A percentile compares a stretch with the other conserved stretches of the same genome.
Evolutionary conservation across 2,329 filamentous ascomycete species (phyloP).

Genomic region (Aspergillus vadensis): DNA sequence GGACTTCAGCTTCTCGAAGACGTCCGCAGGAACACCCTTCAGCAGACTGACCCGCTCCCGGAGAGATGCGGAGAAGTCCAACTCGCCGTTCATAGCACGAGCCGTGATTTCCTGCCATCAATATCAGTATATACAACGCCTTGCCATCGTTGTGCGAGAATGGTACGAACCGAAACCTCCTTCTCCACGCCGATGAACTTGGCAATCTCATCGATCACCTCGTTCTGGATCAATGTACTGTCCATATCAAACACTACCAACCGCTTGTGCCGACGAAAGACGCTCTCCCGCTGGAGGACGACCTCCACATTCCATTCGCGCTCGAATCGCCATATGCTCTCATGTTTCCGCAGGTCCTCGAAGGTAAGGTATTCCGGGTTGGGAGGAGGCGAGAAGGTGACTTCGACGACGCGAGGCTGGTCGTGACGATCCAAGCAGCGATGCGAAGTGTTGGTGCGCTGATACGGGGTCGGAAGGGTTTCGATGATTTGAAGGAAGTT

Average conservation of each 20-base stretch:
- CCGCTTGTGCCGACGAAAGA: conserved; percentile 77
- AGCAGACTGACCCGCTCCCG: conserved; percentile 78
- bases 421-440: conserved; percentile 51
- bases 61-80: conserved; percentile 86
- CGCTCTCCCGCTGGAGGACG: conserved; percentile 70
- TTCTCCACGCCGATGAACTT: conserved; percentile 79
- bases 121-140: conserved; percentile 10
- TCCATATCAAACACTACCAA: conserved; percentile 99
- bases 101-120: conserved; percentile 71
- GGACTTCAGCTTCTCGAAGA: conserved; percentile 76
- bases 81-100: conserved; percentile 91
- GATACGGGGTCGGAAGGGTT: conserved; percentile 51
- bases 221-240: conserved; percentile 92
- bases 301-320: conserved; percentile 87
- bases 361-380: conserved; percentile 56
- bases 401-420: conserved; percentile 55
- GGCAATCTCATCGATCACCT: conserved; percentile 95
- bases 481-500: conserved; percentile 58
- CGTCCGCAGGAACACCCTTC: conserved; percentile 73
- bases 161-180: conserved; percentile 64
- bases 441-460: conserved; percentile 51
- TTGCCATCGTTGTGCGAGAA: not conserved
- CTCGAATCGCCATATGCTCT: conserved; percentile 81
- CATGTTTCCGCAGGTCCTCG: conserved; percentile 73
- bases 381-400: conserved; percentile 53